Conservation (phyloP, 2,329 filamentous ascomycete species). For the Sporothrix phasma region DNA sequence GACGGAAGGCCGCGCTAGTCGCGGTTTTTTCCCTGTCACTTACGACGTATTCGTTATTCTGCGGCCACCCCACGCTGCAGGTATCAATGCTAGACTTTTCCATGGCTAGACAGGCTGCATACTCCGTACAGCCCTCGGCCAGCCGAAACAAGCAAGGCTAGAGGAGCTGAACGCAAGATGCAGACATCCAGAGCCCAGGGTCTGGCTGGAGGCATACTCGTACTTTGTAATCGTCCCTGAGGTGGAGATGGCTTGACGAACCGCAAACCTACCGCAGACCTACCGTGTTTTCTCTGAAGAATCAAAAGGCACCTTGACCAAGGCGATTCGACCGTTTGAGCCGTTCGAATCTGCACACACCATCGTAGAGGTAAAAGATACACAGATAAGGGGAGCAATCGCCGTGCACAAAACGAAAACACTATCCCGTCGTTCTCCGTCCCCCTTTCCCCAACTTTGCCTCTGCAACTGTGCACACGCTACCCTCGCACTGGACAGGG, state of each 20-base stretch:
- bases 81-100: slow-evolving; percentile 3
- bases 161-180: not conserved
- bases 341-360: not conserved
- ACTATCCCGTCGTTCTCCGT: not conserved
- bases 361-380: not conserved
- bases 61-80: no score
- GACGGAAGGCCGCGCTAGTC: not conserved
- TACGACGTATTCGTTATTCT: not conserved
- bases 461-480: not conserved
- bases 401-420: not conserved
- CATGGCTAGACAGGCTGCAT: not conserved
- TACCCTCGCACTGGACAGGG: not conserved
- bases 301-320: not conserved
- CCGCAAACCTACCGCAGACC: not conserved
- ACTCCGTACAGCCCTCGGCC: not conserved
- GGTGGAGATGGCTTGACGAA: not conserved
- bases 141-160: not conserved
- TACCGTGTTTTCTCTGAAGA: not conserved
- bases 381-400: not conserved
- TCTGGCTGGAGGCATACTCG: not conserved
- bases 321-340: not conserved
- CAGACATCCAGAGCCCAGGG: not conserved
- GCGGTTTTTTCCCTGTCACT: no score
- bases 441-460: not conserved
- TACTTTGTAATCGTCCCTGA: no score